Evolutionary conservation across 75 land plant species (phyloP), one percentile per base, ranked within the genome.

Genomic region (Azolla pinnata): DNA sequence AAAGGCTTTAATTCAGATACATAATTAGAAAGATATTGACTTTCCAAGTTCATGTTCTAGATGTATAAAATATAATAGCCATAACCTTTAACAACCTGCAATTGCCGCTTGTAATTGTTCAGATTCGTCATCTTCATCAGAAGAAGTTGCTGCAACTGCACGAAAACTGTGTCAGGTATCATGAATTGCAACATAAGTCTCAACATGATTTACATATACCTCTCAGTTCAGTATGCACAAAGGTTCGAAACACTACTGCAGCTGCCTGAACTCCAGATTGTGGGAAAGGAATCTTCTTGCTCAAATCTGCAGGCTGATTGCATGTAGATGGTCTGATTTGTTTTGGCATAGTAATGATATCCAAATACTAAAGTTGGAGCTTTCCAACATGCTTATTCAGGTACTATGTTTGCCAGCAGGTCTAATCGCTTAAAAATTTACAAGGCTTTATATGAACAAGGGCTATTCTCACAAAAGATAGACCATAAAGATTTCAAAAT

Each of bases 71-170:
- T n/a, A n/a, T n/a, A n/a, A n/a, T n/a, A n/a, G n/a, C n/a, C n/a
- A n/a, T n/a, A n/a, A n/a, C n/a, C n/a, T n/a, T n/a, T n/a, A n/a
- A n/a, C n/a, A 66, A 88, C 99, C 86, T 71, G 79, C 77, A 56
- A 89, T 66, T 25, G 82, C 78, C 49, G 88, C 87, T 25, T 76
- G 83, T 46, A 88, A 69, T 31, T 83, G 60, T 33, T 83, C 80
- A 61, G 64, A 38, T 16, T 75, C 80, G 59, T 73, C 77, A 20
- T 70, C 90, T 65, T 83, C 96, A 32, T 77, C 81, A 60, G 54
- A 68, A 23, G 81, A 81, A 58, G 96, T 79, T 17, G 76, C 74
- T 75, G 87, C 70, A 44, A 96, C 86, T 61, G 80, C 99, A 54
- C 30, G 65, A 56, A 29, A 54, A 30, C 17, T 4, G 21, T 46